Evolutionary conservation across 1,284 basidiomycete species (phyloP), one percentile per base, ranked within the genome.

Genomic region (Apiotrichum akiyoshidainum): DNA sequence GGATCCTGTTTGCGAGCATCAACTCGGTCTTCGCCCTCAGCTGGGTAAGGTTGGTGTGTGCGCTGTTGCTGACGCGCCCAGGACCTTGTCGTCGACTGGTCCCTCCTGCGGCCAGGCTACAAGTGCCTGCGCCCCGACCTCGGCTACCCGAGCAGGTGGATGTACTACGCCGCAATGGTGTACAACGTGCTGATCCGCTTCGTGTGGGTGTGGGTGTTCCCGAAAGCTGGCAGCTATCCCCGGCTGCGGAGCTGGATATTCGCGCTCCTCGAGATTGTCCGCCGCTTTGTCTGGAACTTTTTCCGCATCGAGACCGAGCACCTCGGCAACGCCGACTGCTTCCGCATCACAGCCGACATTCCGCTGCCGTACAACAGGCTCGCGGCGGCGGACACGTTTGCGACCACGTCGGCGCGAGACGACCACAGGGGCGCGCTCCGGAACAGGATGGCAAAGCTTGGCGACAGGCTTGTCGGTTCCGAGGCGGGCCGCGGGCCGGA

Each of bases 241-340:
- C 80, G 83, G 52, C 54, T 88, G 21, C 82, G 88, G 21, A 79
- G 84, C 0, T 92, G 91, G 75, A 79, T 91, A 54, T 84, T 81
- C 11, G 90, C 83, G 0, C 68, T 87, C 53, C 71, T 91, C 34
- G 93, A 97, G 72, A 85, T 92, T 79, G 68, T 92, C 3, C 80
- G 93, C 37, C 83, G 93, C 51, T 87, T 85, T 78, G 89, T 89
- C 66, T 97, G 93, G 93, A 96, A 95, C 76, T 90, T 95, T 71
- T 88, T 52, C 40, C 51, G 51, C 22, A 39, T 77, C 5, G 75
- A 77, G 59, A 76, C 76, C 16, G 76, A 77, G 67, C 74, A 76
- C 59, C 67, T 76, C 37, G 76, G 76, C 70, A 77, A 77, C 59
- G 72, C 73, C 41, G 44, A 60, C 47, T 31, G 44, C 9, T 56